Conservation (phyloP, 139 green algal genomes). For the Cymbomonas tetramitiformis region DNA sequence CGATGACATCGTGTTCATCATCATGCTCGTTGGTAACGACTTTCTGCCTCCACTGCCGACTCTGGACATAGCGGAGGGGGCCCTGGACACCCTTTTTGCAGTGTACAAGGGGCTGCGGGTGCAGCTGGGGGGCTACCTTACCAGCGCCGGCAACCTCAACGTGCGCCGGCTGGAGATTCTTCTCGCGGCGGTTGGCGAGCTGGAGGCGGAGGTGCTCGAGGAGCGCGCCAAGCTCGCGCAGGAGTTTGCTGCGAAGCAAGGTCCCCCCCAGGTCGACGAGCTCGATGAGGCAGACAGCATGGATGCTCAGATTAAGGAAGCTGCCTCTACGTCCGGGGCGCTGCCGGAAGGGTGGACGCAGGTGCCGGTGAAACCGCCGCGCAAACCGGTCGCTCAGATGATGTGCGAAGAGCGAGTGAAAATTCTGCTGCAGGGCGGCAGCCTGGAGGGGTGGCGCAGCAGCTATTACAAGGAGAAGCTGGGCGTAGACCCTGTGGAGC, state of each 20-base stretch:
- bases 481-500: slow-evolving; percentile 1
- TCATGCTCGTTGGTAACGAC: slow-evolving; percentile 90
- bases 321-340: too few relatives aligned
- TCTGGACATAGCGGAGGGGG: slow-evolving; percentile 75
- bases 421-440: slow-evolving; percentile 9
- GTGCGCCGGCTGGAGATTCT: slow-evolving; percentile 48
- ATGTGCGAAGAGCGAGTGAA: too few relatives aligned
- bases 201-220: slow-evolving; percentile 56
- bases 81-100: slow-evolving; percentile 72
- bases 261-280: neutral
- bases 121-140: slow-evolving; percentile 65
- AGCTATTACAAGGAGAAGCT: slow-evolving; percentile 80
- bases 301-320: too few relatives aligned
- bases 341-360: slow-evolving; percentile 44
- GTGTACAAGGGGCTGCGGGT: slow-evolving; percentile 70
- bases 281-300: too few relatives aligned
- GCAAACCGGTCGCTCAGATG: slow-evolving; percentile 69
- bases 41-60: slow-evolving; percentile 73
- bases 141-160: slow-evolving; percentile 45
- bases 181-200: slow-evolving; percentile 36
- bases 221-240: slow-evolving; percentile 64
- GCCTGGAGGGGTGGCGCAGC: slow-evolving; percentile 53
- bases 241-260: neutral
- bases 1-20: slow-evolving; percentile 89
- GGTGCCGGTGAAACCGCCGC: slow-evolving; percentile 46